Conservation (phyloP, 306 rosid species). For the Casuarina equisetifolia region DNA sequence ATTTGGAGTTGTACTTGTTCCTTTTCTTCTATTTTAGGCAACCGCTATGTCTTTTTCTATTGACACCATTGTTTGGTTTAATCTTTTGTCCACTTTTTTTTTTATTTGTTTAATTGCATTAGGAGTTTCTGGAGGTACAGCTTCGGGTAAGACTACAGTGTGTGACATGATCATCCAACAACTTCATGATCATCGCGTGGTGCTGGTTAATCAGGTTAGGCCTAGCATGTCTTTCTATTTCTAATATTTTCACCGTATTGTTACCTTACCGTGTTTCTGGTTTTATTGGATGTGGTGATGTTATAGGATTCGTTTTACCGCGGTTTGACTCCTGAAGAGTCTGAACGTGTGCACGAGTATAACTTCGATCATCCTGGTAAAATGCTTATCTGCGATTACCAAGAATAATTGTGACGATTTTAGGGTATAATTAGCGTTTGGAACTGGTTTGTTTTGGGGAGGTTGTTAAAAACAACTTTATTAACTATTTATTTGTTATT, state of each 20-base stretch:
- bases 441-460: background rate
- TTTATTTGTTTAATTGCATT: slow-evolving; percentile 8
- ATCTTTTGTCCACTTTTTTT: background rate
- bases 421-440: background rate
- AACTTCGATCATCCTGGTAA: slow-evolving; percentile 98
- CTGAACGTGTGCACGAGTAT: slow-evolving; percentile 75
- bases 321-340: slow-evolving; percentile 86
- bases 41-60: too few relatives aligned
- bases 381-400: background rate
- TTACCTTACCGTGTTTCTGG: background rate
- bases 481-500: background rate
- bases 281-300: slow-evolving; percentile 3
- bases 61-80: background rate
- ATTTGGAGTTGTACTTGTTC: background rate
- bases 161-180: slow-evolving; percentile 99
- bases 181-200: slow-evolving; percentile 96
- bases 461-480: background rate
- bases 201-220: slow-evolving; percentile 84
- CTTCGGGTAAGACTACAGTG: slow-evolving; percentile 97
- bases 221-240: background rate
- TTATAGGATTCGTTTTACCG: slow-evolving; percentile 90
- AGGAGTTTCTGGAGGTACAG: slow-evolving; percentile 99
- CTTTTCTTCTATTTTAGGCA: background rate
- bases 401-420: background rate
- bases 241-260: background rate